These are phyloP conservation scores for Trichomonascaceae sp. DNA, from an alignment of 1,139 yeast genomes.

Conservation along the genomic window DNA sequence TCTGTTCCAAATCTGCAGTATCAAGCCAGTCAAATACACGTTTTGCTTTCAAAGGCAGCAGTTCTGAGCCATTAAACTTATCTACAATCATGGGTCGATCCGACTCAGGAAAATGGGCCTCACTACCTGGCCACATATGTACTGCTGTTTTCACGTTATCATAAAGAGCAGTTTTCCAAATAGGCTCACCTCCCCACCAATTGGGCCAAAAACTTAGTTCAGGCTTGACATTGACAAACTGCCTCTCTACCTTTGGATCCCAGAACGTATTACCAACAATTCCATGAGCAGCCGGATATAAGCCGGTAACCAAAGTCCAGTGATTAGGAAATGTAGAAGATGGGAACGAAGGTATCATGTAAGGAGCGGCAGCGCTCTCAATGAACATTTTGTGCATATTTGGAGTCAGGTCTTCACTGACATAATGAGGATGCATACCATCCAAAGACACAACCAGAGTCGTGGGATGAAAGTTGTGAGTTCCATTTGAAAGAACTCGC, in stretches of 20 bases:
- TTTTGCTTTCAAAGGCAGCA: conserved; percentile 49
- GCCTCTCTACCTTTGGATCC: conserved; percentile 51
- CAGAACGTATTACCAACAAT: conserved; percentile 78
- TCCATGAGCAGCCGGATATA: conserved; percentile 79
- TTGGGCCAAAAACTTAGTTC: conserved; percentile 50
- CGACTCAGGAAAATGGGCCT: conserved; percentile 46
- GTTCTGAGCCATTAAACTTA: conserved; percentile 58
- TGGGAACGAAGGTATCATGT: conserved; percentile 82
- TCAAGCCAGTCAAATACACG: conserved; percentile 67
- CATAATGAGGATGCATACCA: conserved; percentile 88
- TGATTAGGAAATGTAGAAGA: conserved; percentile 88
- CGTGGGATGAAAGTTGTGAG: conserved; percentile 67
- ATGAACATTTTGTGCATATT: conserved; percentile 52
- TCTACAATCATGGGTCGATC: conserved; percentile 45
- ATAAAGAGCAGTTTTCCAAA: conserved; percentile 72
- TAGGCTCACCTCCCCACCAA: conserved; percentile 90
- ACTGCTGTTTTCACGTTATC: conserved; percentile 66
- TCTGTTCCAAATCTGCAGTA: conserved; percentile 33
- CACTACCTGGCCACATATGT: conserved; percentile 98
- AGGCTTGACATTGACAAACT: conserved; percentile 61
- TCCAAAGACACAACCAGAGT: conserved; percentile 74
- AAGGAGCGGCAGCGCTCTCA: conserved; percentile 65
- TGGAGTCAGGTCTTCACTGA: conserved; percentile 65
- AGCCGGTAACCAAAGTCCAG: conserved; percentile 85
- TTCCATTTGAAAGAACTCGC: conserved; percentile 51